Percentiles rank a stretch among this genome's conserved stretches.
Conservation (phyloP, 1,284 basidiomycete species). For the Cryptococcus floricola region DNA sequence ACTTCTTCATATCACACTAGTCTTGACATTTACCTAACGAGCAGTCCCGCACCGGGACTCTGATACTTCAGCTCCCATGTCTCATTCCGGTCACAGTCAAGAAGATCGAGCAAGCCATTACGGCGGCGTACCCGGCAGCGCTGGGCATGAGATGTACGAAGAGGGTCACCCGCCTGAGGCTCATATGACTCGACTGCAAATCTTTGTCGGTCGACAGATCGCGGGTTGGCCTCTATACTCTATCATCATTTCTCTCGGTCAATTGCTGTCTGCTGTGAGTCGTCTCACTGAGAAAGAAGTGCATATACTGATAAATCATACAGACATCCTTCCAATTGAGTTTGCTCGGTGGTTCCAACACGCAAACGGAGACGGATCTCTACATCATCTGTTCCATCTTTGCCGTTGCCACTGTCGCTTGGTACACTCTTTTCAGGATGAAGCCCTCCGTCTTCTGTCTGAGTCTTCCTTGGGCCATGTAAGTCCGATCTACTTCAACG, state of each 20-base stretch:
- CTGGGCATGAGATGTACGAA: slow-evolving; percentile 56
- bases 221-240: slow-evolving; percentile 85
- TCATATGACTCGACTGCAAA: slow-evolving; percentile 74
- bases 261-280: slow-evolving; percentile 54
- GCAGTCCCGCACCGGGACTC: slow-evolving; percentile 23
- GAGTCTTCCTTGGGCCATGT: slow-evolving; percentile 76
- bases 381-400: slow-evolving; percentile 84
- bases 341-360: slow-evolving; percentile 76
- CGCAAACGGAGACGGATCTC: slow-evolving; percentile 72
- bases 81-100: slow-evolving; percentile 50
- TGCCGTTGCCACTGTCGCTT: slow-evolving; percentile 74
- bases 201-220: slow-evolving; percentile 70
- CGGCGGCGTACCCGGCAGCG: slow-evolving; percentile 23
- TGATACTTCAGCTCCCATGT: slow-evolving; percentile 13
- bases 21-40: slow-evolving; percentile 14
- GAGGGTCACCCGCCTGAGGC: slow-evolving; percentile 52
- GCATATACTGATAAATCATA: slow-evolving; percentile 2
- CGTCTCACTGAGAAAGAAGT: neutral
- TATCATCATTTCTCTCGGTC: slow-evolving; percentile 77
- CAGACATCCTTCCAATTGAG: slow-evolving; percentile 90
- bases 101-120: slow-evolving; percentile 13
- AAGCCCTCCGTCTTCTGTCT: slow-evolving; percentile 83
- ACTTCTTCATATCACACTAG: neutral
- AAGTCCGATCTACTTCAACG: slow-evolving; percentile 10
- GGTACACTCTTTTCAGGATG: slow-evolving; percentile 85